A percentile compares a stretch with the other conserved stretches of the same genome.
Conservation (phyloP, 2,329 filamentous ascomycete genomes). For the Ceratocystis variospora region DNA sequence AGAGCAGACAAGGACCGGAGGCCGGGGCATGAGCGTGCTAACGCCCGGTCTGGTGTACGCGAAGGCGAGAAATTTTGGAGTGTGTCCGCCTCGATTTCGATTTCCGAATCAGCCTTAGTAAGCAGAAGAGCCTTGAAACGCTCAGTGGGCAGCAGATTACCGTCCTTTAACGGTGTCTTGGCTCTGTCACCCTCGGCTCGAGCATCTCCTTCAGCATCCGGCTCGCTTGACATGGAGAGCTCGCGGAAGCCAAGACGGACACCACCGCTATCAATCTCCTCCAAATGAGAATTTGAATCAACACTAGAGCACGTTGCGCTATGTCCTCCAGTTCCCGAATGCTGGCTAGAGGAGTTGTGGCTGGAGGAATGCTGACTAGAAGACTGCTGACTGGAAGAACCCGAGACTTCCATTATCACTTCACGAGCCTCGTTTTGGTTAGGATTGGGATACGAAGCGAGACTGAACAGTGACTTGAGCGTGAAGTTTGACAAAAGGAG, state of each 20-base stretch:
- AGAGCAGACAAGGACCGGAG: background rate
- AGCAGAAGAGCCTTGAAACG: background rate
- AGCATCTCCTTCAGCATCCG: background rate
- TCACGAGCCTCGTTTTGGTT: slow-evolving; percentile 36
- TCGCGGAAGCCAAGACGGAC: background rate
- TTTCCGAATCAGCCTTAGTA: background rate
- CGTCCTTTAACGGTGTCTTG: background rate
- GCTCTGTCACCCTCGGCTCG: background rate
- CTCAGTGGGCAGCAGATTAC: background rate
- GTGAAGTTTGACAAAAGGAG: slow-evolving; percentile 20
- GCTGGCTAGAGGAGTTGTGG: slow-evolving; percentile 23
- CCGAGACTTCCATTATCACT: slow-evolving; percentile 24
- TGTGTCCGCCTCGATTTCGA: background rate
- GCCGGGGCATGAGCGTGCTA: background rate
- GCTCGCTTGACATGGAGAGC: background rate
- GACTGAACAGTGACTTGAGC: slow-evolving; percentile 37
- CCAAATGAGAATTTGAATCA: background rate
- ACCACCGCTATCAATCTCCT: background rate
- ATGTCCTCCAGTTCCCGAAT: background rate
- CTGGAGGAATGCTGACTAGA: slow-evolving; percentile 11
- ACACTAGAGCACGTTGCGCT: background rate
- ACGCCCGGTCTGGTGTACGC: background rate
- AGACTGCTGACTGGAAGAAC: slow-evolving; percentile 24
- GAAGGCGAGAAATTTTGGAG: background rate
- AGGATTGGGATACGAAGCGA: slow-evolving; percentile 44